A percentile compares a stretch with the other conserved stretches of the same genome.
phyloP scores from a whole-genome alignment of 768 basidiomycete genomes.

The Boletus patriciae region DNA sequence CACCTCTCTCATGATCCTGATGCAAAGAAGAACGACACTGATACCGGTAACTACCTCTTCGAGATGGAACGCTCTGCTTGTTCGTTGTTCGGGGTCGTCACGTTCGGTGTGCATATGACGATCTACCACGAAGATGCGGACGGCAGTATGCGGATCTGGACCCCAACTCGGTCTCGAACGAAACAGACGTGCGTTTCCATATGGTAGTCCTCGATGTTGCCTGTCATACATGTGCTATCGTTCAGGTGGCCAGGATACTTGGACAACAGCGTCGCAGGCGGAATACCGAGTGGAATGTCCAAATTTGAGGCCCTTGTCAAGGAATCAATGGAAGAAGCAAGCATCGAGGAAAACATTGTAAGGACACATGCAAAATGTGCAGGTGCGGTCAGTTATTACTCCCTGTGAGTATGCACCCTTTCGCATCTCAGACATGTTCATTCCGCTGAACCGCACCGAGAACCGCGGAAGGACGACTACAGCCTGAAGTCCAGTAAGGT shows the following conservation, averaged over 20 bases:
- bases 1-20: constrained; percentile 37
- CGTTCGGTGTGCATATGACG: constrained; percentile 92
- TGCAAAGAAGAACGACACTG: constrained; percentile 30
- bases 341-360: constrained; percentile 66
- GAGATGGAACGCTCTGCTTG: constrained; percentile 89
- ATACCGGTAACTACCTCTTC: constrained; percentile 67
- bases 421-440: neutral
- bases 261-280: constrained; percentile 92
- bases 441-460: constrained; percentile 10
- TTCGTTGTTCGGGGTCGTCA: constrained; percentile 84
- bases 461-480: constrained; percentile 56
- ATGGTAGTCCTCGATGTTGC: neutral
- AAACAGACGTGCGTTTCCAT: constrained; percentile 76
- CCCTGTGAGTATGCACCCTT: constrained; percentile 44
- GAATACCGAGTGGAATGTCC: constrained; percentile 78
- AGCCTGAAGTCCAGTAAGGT: constrained; percentile 80
- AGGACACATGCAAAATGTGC: constrained; percentile 54
- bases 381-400: constrained; percentile 83
- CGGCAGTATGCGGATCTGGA: constrained; percentile 65
- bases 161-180: constrained; percentile 78
- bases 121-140: constrained; percentile 50
- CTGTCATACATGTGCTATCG: neutral
- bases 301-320: constrained; percentile 78
- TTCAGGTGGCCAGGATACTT: constrained; percentile 78
- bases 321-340: constrained; percentile 94